These are phyloP conservation scores for Metschnikowia bowlesiae DNA, from an alignment of 805 yeast genomes.

Conservation along the genomic window DNA sequence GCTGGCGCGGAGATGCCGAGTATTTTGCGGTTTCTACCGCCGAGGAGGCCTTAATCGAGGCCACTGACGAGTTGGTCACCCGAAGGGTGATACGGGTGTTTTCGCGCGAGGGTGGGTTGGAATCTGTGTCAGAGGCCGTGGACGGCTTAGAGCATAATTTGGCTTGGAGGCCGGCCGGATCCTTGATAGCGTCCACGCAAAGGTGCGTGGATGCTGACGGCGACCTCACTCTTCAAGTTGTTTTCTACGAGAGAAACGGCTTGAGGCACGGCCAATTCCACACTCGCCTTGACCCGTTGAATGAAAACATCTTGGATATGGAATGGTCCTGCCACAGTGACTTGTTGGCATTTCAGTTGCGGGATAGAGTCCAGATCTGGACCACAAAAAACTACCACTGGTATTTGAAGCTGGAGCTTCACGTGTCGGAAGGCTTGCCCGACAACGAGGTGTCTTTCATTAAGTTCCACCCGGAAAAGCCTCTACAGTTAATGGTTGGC, in stretches of 20 bases:
- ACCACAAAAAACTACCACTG: constrained; percentile 90
- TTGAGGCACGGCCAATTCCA: constrained; percentile 83
- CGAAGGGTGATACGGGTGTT: constrained; percentile 83
- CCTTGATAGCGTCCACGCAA: constrained; percentile 78
- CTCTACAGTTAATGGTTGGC: constrained; percentile 67
- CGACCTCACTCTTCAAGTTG: constrained; percentile 46
- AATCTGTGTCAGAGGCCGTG: constrained; percentile 84
- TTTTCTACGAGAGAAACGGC: constrained; percentile 92
- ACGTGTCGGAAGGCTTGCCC: constrained; percentile 22
- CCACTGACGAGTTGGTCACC: constrained; percentile 31
- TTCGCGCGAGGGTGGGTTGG: constrained; percentile 70
- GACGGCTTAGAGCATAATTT: constrained; percentile 71
- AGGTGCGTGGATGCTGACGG: constrained; percentile 53
- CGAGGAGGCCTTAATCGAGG: constrained; percentile 47
- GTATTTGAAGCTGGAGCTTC: constrained; percentile 83
- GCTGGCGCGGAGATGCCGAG: constrained; percentile 97
- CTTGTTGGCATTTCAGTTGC: constrained; percentile 62
- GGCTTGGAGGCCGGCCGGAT: constrained; percentile 90
- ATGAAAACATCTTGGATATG: constrained; percentile 45
- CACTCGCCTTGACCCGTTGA: constrained; percentile 52
- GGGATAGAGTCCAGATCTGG: constrained; percentile 77
- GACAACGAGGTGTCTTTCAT: constrained; percentile 37
- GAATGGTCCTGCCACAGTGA: constrained; percentile 84
- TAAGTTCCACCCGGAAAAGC: constrained; percentile 89
- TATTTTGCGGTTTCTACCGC: constrained; percentile 65